Conservation (phyloP, 2,329 filamentous ascomycete genomes). For the Aspergillus sp. region DNA sequence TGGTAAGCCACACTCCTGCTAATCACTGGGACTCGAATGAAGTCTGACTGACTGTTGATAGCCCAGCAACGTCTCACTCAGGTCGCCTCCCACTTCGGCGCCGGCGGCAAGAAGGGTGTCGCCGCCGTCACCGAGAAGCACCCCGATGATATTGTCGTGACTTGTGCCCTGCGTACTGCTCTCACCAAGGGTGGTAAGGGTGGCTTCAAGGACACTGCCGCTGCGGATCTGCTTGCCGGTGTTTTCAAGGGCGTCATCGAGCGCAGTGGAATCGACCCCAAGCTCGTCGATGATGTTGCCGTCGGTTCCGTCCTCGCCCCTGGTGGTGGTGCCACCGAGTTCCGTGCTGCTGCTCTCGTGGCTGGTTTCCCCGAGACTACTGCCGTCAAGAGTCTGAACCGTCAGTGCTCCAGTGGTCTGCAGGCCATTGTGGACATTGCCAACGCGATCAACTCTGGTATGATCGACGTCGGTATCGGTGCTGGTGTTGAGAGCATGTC, state of each 20-base stretch:
- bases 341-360: slow-evolving; percentile 84
- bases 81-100: slow-evolving; percentile 55
- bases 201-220: slow-evolving; percentile 90
- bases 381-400: slow-evolving; percentile 84
- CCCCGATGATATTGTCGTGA: slow-evolving; percentile 77
- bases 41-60: slow-evolving; percentile 25
- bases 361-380: slow-evolving; percentile 85
- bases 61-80: slow-evolving; percentile 59
- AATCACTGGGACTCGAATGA: neutral
- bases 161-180: slow-evolving; percentile 83
- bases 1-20: slow-evolving; percentile 27
- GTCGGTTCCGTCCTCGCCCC: slow-evolving; percentile 90
- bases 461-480: slow-evolving; percentile 93
- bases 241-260: slow-evolving; percentile 78
- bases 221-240: slow-evolving; percentile 79
- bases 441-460: slow-evolving; percentile 83
- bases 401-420: slow-evolving; percentile 90
- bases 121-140: slow-evolving; percentile 45
- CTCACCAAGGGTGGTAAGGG: slow-evolving; percentile 93
- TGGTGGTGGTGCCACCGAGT: slow-evolving; percentile 93
- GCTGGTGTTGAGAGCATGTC: slow-evolving; percentile 98
- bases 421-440: slow-evolving; percentile 93
- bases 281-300: slow-evolving; percentile 84
- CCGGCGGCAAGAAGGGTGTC: slow-evolving; percentile 34
- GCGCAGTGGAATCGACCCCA: slow-evolving; percentile 84